A percentile compares a stretch with the other conserved stretches of the same genome.
Evolutionary conservation across 192 early-diverging fungal genomes (phyloP).

Genomic region (Coemansia asiatica): DNA sequence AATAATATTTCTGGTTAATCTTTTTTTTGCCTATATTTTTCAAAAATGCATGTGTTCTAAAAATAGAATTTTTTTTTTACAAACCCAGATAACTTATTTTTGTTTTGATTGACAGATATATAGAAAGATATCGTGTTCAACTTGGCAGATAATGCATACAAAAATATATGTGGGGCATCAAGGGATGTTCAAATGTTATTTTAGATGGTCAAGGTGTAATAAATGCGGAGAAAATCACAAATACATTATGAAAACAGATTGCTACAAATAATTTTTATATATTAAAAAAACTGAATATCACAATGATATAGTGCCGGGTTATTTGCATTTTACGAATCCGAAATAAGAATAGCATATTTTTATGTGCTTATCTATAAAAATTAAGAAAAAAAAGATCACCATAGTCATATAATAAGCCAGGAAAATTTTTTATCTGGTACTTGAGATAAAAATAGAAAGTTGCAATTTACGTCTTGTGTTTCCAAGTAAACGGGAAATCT

Average conservation of each 20-base stretch:
- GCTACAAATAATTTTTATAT: not conserved
- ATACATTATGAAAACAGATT: not conserved
- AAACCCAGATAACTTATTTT: not conserved
- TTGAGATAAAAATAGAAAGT: not conserved
- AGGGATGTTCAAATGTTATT: not conserved
- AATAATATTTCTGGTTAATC: not conserved
- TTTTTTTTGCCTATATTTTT: not conserved
- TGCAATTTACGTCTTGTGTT: not conserved
- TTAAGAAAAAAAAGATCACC: not conserved
- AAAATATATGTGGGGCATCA: not conserved
- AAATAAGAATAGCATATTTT: not conserved
- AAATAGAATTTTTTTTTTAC: conserved; percentile 7
- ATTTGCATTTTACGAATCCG: not conserved
- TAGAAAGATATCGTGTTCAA: not conserved
- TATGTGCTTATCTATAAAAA: not conserved
- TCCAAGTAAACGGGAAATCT: not conserved
- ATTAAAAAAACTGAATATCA: not conserved
- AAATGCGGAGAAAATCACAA: not conserved
- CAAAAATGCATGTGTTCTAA: not conserved
- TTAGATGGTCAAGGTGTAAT: not conserved
- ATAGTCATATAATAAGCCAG: not conserved
- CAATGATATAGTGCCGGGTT: not conserved
- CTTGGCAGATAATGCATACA: not conserved
- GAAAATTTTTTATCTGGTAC: not conserved
- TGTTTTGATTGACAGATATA: no score